phyloP scores from a whole-genome alignment of 2,329 filamentous ascomycete genomes.

The Scedosporium aurantiacum region DNA sequence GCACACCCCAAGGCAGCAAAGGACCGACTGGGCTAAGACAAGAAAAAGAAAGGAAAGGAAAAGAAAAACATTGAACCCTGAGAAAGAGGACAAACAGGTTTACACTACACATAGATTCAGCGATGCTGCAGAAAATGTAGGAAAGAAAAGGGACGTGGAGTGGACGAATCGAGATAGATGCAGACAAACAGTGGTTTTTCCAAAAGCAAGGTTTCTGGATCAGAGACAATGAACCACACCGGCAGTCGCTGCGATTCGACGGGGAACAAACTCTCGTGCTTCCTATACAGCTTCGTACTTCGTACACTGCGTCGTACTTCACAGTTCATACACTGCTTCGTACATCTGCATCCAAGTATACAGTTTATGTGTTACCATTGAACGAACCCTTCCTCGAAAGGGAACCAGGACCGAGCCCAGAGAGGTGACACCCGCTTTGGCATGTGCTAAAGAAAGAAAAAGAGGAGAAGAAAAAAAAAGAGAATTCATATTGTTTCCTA shows the following conservation, averaged over 20 bases:
- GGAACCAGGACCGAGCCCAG: neutral
- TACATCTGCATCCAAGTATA: too few species aligned
- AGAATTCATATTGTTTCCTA: neutral
- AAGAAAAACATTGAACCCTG: neutral
- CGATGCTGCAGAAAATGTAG: too few species aligned
- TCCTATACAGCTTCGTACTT: neutral
- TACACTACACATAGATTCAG: too few species aligned
- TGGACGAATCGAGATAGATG: neutral
- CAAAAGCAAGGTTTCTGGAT: neutral
- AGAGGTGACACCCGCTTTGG: neutral
- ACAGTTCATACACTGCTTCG: too few species aligned
- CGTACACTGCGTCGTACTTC: too few species aligned
- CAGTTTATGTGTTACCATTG: too few species aligned
- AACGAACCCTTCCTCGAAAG: neutral
- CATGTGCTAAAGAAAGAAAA: neutral
- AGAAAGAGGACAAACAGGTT: too few species aligned
- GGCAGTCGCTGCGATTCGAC: neutral
- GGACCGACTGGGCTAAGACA: neutral
- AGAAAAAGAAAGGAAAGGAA: neutral
- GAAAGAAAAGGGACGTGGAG: neutral
- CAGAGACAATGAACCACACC: neutral
- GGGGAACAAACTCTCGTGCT: neutral
- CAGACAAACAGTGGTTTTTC: neutral
- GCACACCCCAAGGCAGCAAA: neutral
- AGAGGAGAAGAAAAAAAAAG: neutral